These are phyloP conservation scores for Allantophomopsis cytisporea DNA, from an alignment of 2,329 filamentous ascomycete species.

Conservation along the genomic window DNA sequence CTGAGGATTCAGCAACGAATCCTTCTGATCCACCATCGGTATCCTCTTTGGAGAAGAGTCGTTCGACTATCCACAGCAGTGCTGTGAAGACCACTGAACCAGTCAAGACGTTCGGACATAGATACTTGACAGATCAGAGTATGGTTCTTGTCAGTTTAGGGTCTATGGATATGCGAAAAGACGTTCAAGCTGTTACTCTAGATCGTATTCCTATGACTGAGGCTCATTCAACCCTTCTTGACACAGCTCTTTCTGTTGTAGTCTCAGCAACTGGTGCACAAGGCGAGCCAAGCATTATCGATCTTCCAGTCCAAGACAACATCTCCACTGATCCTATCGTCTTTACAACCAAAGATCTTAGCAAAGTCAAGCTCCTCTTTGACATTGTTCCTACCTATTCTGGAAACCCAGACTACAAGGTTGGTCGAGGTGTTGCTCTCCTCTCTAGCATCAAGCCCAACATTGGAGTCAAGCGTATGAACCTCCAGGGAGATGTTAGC, in stretches of 20 bases:
- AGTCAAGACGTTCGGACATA: conserved; percentile 90
- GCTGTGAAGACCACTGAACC: conserved; percentile 50
- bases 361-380: conserved; percentile 80
- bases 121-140: conserved; percentile 79
- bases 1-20: conserved; percentile 16
- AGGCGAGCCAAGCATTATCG: conserved; percentile 80
- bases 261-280: conserved; percentile 74
- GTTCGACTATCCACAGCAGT: conserved; percentile 28
- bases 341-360: conserved; percentile 66
- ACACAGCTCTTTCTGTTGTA: conserved; percentile 85
- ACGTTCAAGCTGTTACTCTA: conserved; percentile 66
- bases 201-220: conserved; percentile 79
- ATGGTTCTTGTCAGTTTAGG: conserved; percentile 88
- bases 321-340: conserved; percentile 87
- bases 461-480: conserved; percentile 77
- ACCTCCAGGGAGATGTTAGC: conserved; percentile 80
- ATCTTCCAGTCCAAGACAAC: conserved; percentile 87
- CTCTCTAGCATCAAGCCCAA: conserved; percentile 75
- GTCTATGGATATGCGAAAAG: conserved; percentile 86
- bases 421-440: conserved; percentile 80
- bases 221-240: conserved; percentile 84
- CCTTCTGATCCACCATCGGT: conserved; percentile 30
- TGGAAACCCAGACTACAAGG: conserved; percentile 74
- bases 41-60: conserved; percentile 48
- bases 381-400: conserved; percentile 94